Evolutionary conservation across 2,329 filamentous ascomycete genomes (phyloP).

Genomic region (Trichoderma endophyticum): DNA sequence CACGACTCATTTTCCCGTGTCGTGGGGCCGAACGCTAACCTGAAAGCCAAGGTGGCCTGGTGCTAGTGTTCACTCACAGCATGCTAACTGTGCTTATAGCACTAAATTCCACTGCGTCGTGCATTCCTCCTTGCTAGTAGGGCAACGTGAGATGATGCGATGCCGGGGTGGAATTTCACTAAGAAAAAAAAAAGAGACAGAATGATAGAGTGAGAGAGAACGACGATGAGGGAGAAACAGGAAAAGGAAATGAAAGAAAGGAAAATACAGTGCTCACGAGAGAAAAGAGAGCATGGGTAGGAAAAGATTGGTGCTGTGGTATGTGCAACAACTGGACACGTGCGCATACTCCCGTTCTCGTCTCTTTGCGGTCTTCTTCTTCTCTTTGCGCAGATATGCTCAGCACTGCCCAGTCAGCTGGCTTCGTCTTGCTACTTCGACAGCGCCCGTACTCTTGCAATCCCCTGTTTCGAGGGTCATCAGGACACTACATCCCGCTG

Average conservation of each 20-base stretch:
- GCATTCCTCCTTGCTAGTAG: not conserved
- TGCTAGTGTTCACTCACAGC: not conserved
- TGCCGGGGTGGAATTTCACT: conserved; percentile 18
- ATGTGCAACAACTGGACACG: not conserved
- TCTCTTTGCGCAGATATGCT: not conserved
- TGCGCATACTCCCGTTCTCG: not conserved
- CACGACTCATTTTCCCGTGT: conserved; percentile 16
- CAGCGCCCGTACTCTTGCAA: not conserved
- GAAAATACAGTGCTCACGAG: not conserved
- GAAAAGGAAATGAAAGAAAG: too few species aligned
- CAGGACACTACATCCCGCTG: conserved; percentile 8
- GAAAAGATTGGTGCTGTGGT: not conserved
- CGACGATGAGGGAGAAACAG: not conserved
- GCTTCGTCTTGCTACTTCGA: not conserved
- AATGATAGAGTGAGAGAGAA: not conserved
- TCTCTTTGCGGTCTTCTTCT: not conserved
- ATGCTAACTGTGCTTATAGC: conserved; percentile 4
- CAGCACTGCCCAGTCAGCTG: conserved; percentile 9
- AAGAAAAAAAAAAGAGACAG: not conserved
- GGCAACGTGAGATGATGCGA: conserved; percentile 11
- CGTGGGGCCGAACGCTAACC: conserved; percentile 14
- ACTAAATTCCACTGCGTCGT: not conserved
- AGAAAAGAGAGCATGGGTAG: not conserved
- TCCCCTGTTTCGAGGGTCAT: conserved; percentile 9
- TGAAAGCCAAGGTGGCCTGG: not conserved